A percentile compares a stretch with the other conserved stretches of the same genome.
Conservation (phyloP, 352 stramenopile species). For the Peronosclerospora sorghi region DNA sequence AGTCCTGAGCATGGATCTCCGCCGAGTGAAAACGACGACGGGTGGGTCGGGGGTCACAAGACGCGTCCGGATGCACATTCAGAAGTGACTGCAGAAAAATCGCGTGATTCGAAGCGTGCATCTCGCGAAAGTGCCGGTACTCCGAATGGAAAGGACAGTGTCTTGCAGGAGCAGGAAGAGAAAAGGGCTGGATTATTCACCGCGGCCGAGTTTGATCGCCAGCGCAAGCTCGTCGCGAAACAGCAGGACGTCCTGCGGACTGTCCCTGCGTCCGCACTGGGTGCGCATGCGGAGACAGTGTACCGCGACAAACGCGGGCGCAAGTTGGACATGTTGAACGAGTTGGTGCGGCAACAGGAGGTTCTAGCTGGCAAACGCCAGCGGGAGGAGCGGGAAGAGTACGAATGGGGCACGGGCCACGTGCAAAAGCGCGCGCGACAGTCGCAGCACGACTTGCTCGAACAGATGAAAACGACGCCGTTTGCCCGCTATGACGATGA, state of each 20-base stretch:
- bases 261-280: constrained; percentile 49
- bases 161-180: constrained; percentile 7
- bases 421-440: constrained; percentile 65
- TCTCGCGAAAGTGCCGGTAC: neutral
- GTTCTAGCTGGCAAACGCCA: constrained; percentile 64
- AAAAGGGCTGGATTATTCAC: constrained; percentile 58
- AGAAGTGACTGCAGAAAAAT: neutral
- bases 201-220: constrained; percentile 45
- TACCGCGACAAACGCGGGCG: constrained; percentile 76
- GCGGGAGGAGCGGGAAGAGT: constrained; percentile 67
- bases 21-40: constrained; percentile 4
- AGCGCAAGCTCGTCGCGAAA: constrained; percentile 40
- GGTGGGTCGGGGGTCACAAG: neutral
- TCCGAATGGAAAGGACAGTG: constrained; percentile 2
- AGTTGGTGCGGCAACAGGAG: constrained; percentile 75
- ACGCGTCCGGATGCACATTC: neutral
- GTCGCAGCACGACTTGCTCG: constrained; percentile 43
- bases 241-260: constrained; percentile 42
- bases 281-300: constrained; percentile 67
- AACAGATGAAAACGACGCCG: constrained; percentile 50
- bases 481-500: constrained; percentile 67
- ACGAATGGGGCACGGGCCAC: constrained; percentile 75
- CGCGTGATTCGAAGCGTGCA: constrained; percentile 1
- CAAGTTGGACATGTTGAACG: constrained; percentile 81
- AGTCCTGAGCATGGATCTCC: constrained; percentile 5